Evolutionary conservation across 2,329 filamentous ascomycete species (phyloP).

Genomic region (Venturia nashicola): DNA sequence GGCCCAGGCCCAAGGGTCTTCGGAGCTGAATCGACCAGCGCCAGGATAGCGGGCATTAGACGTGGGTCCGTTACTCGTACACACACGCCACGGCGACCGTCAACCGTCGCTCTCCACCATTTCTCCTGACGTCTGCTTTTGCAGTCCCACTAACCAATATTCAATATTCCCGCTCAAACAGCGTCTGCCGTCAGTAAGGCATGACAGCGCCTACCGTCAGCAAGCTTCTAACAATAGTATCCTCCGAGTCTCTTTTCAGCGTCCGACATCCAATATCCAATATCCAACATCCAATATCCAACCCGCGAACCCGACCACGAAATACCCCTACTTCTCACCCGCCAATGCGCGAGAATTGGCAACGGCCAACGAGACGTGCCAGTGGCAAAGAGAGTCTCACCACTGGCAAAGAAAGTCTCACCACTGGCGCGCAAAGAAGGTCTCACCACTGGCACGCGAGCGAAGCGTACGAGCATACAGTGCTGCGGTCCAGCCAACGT

Average conservation of each 20-base stretch:
- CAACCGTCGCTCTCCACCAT: neutral
- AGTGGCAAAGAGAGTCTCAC: too few species aligned
- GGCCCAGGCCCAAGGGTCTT: neutral
- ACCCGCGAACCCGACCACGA: too few species aligned
- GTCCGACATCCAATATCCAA: too few species aligned
- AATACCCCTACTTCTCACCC: neutral
- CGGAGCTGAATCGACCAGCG: neutral
- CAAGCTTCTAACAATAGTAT: conserved; percentile 2
- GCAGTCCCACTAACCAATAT: neutral
- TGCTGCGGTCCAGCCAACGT: too few species aligned
- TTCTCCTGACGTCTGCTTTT: neutral
- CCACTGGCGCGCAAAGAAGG: too few species aligned
- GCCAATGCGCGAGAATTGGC: neutral
- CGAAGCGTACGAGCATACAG: too few species aligned
- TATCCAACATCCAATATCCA: too few species aligned
- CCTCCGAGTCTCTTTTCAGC: too few species aligned
- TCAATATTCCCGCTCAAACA: neutral
- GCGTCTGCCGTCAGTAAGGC: neutral
- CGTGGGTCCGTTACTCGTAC: neutral
- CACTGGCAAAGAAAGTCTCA: too few species aligned
- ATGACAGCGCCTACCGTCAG: neutral
- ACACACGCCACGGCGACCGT: neutral
- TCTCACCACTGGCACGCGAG: neutral
- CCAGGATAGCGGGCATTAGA: neutral
- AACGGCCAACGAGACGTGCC: neutral